Base-by-base conservation (phyloP, 768 basidiomycete species). In the Tulasnella sp. region DNA sequence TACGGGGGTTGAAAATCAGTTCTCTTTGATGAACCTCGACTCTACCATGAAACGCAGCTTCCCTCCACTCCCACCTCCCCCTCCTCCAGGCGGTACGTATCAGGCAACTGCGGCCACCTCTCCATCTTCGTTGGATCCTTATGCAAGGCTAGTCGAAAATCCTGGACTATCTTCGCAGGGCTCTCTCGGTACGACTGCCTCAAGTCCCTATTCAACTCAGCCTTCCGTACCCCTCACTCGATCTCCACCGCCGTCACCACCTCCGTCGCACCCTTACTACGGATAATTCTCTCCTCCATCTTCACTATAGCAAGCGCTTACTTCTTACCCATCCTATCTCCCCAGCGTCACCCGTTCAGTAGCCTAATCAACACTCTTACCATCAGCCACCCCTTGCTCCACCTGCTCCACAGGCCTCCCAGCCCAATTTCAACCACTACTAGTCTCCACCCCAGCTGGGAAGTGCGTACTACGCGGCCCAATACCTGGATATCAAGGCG, bases 81-180 rank as follows among this genome's bases (percentile, higher is more conserved):
- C 69, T 19, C 17, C 74, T 45, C 29, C 78, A 67, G 36, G 54
- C 71, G 42, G 36, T 25, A 15, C 34, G 72, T 45, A 49, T 34
- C 49, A 77, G 25, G n/a, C 40, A 39, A 15, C 40, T 78, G 22
- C 78, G 77, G n/a, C 79, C 75, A 72, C 82, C 79, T 82, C 83
- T 69, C 64, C 80, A 0, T 77, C 81, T 29, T 77, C 80, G 15
- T 79, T 80, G 34, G 79, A 80, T 76, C 79, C 79, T 25, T 80
- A 79, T 64, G 76, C 77, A 15, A 69, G 70, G 9, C 70, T 79
- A 22, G 80, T 78, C 52, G 71, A 74, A 15, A 72, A 75, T 34
- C 70, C 69, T 58, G 79, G 79, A 29, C 22, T 58, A 58, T 58
- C 54, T 1, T 58, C 54, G 12, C 54, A 58, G 54, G 22, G 22